Percentiles rank a stretch among this genome's conserved stretches.
Evolutionary conservation across 805 yeast species (phyloP).

Genomic region (Candida mattraensis): DNA sequence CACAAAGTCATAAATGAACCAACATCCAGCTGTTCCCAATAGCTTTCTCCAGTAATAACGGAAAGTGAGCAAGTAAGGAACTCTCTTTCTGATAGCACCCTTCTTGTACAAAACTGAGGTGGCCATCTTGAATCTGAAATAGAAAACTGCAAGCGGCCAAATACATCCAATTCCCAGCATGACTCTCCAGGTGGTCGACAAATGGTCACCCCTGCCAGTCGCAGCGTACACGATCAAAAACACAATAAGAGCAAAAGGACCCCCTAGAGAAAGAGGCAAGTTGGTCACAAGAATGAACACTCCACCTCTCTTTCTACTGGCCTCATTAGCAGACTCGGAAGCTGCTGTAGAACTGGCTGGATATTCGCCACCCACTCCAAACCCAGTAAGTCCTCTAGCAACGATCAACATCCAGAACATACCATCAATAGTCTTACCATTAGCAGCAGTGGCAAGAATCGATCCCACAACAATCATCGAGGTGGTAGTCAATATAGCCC

Average conservation of each 20-base stretch:
- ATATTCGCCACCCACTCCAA: constrained; percentile 71
- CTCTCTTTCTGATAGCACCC: constrained; percentile 57
- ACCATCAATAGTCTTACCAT: constrained; percentile 47
- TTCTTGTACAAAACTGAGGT: constrained; percentile 63
- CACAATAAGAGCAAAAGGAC: constrained; percentile 69
- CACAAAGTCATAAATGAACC: constrained; percentile 82
- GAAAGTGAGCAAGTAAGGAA: constrained; percentile 58
- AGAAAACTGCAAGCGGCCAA: constrained; percentile 72
- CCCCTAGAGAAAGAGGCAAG: constrained; percentile 72
- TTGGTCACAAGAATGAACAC: constrained; percentile 67
- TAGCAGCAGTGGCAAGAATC: constrained; percentile 56
- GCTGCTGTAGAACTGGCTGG: constrained; percentile 65
- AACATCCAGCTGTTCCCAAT: constrained; percentile 69
- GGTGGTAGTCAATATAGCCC: constrained; percentile 60
- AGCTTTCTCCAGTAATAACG: constrained; percentile 69
- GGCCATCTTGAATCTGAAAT: constrained; percentile 69
- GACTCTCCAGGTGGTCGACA: constrained; percentile 64
- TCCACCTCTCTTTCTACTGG: constrained; percentile 62
- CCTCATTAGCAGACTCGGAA: constrained; percentile 63
- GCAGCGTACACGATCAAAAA: constrained; percentile 68
- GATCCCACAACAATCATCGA: constrained; percentile 58
- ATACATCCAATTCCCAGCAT: constrained; percentile 63
- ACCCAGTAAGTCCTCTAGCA: constrained; percentile 73
- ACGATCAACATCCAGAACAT: constrained; percentile 63
- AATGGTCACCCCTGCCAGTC: constrained; percentile 43